Conservation (phyloP, 805 yeast genomes). For the Middelhovenomyces tepae region DNA sequence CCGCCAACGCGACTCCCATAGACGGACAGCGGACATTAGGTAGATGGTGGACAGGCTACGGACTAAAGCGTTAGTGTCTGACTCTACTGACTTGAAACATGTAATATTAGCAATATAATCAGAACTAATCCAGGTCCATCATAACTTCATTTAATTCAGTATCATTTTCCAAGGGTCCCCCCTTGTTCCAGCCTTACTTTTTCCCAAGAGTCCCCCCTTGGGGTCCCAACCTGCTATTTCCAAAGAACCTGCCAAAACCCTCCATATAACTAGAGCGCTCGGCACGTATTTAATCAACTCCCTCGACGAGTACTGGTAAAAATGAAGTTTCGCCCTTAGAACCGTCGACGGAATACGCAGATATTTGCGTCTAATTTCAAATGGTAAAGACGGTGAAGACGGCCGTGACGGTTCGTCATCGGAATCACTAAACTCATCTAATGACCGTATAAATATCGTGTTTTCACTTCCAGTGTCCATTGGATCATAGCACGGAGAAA, state of each 20-base stretch:
- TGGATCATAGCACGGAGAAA: slow-evolving; percentile 6
- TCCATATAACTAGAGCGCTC: slow-evolving; percentile 2
- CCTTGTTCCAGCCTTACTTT: slow-evolving; percentile 7
- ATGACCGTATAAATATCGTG: slow-evolving; percentile 19
- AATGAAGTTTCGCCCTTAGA: slow-evolving; percentile 4
- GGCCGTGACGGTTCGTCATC: slow-evolving; percentile 10
- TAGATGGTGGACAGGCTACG: too few relatives aligned
- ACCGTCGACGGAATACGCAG: slow-evolving; percentile 1
- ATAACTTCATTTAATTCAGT: slow-evolving; percentile 2
- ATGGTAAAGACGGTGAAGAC: not conserved
- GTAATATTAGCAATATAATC: slow-evolving; percentile 3
- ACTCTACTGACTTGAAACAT: too few relatives aligned
- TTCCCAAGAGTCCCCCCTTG: not conserved
- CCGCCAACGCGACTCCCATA: too few relatives aligned
- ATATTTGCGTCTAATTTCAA: not conserved
- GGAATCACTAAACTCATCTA: slow-evolving; percentile 17
- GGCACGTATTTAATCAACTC: slow-evolving; percentile 9
- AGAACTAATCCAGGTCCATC: slow-evolving; percentile 7
- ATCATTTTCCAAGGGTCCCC: slow-evolving; percentile 1
- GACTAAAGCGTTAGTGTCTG: too few relatives aligned
- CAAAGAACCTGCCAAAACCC: slow-evolving; percentile 1
- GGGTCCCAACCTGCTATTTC: not conserved
- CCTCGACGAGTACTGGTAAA: slow-evolving; percentile 5
- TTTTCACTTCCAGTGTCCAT: slow-evolving; percentile 16
- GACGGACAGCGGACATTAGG: too few relatives aligned